These are phyloP conservation scores for Plasmodium cynomolgi DNA, from an alignment of 169 alveolate genomes.

Conservation along the genomic window DNA sequence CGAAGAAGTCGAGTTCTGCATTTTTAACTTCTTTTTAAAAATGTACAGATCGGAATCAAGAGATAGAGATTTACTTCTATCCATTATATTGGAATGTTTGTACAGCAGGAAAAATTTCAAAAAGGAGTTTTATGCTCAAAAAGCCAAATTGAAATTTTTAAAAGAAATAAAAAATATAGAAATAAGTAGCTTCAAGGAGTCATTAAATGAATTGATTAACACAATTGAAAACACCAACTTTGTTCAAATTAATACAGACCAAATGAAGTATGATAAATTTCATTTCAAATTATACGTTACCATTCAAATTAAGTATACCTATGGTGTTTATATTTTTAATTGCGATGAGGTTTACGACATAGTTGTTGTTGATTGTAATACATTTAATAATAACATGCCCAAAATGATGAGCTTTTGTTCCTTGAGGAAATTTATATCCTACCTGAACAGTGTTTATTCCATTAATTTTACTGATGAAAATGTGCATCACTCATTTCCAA, in stretches of 20 bases:
- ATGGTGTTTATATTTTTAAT: conserved; percentile 51
- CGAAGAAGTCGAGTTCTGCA: conserved; percentile 54
- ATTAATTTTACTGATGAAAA: conserved; percentile 35
- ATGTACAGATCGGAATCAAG: conserved; percentile 70
- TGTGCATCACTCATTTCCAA: conserved; percentile 45
- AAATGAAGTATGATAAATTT: conserved; percentile 13
- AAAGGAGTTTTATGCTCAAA: conserved; percentile 21
- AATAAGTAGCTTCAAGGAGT: conserved; percentile 48
- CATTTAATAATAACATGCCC: conserved; percentile 38
- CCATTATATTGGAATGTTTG: conserved; percentile 51
- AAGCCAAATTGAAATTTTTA: conserved; percentile 42
- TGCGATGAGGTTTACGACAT: conserved; percentile 65
- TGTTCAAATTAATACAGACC: conserved; percentile 6
- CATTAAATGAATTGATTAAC: conserved; percentile 57
- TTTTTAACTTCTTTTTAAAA: conserved; percentile 58
- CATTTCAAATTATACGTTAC: conserved; percentile 53
- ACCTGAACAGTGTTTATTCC: conserved; percentile 25
- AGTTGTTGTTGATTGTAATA: conserved; percentile 63
- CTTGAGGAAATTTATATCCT: conserved; percentile 52
- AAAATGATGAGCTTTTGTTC: conserved; percentile 62
- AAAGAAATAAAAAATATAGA: conserved; percentile 70
- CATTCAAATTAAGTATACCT: conserved; percentile 33
- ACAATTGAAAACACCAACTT: conserved; percentile 55
- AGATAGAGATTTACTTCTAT: conserved; percentile 42
- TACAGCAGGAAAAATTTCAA: conserved; percentile 42